Evolutionary conservation across 2,329 filamentous ascomycete species (phyloP).

Genomic region (Ceratocystis destructans): DNA sequence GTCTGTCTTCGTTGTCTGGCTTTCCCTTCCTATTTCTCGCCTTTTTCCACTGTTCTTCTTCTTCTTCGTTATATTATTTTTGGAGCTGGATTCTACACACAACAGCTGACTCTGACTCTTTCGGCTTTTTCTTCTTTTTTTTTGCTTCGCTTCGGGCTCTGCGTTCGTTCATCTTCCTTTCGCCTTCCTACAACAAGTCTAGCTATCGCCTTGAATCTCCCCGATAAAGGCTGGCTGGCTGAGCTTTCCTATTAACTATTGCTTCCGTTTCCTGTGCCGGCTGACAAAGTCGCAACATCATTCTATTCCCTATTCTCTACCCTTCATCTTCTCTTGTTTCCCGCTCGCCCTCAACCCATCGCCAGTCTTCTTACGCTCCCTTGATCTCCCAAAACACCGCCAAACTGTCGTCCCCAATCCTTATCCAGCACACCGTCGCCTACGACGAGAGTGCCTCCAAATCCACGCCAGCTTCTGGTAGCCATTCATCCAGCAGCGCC

Average conservation of each 20-base stretch:
- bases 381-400: slow-evolving; percentile 49
- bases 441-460: slow-evolving; percentile 71
- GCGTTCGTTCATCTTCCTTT: neutral
- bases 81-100: neutral
- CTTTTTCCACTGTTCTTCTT: neutral
- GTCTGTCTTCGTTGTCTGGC: slow-evolving; percentile 5
- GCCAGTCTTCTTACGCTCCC: neutral
- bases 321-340: neutral
- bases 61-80: neutral
- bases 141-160: neutral
- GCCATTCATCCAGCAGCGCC: slow-evolving; percentile 30
- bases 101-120: neutral
- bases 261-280: no score
- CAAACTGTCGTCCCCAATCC: slow-evolving; percentile 86
- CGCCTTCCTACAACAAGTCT: neutral
- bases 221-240: no score
- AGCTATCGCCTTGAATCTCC: neutral
- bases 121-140: neutral
- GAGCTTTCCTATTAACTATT: no score
- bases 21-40: neutral
- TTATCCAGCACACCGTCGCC: slow-evolving; percentile 79
- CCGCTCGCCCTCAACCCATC: neutral
- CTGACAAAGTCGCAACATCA: neutral
- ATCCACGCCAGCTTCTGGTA: slow-evolving; percentile 28
- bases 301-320: neutral